Evolutionary conservation across 495 filamentous ascomycete genomes (phyloP), one percentile per base, ranked within the genome.

Genomic region (Aspergillus avenaceus): DNA sequence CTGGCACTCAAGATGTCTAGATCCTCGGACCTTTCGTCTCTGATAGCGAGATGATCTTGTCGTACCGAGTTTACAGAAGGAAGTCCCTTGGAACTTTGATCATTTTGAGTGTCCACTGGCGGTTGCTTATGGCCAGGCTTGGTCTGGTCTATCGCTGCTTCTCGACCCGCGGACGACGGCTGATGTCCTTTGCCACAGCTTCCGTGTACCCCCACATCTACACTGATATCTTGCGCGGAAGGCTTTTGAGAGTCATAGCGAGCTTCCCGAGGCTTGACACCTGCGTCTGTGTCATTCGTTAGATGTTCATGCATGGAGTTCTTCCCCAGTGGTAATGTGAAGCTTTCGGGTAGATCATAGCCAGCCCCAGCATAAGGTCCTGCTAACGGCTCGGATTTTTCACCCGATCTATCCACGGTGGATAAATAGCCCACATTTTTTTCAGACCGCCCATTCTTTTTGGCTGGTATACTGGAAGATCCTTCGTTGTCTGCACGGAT

Each of bases 1-100:
- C 65, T 77, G 3, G 77, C 67, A 38, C 69, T 54, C 40, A 81
- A 54, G 11, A 69, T 44, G 31, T 72, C 70, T 29, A 80, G 41
- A 41, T 79, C 68, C 5, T 76, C 73, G 12, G 53, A 44, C 43
- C 47, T 38, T 11, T 58, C 24, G 3, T 42, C 41, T n/a, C 19
- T 36, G 9, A 45, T 9, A 5, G 3, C 13, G 12, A 28, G 41
- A 5, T 49, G 14, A 19, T 46, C 21, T 24, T 32, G 28, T 16
- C 45, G 46, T 1, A n/a, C 26, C 7, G 29, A 26, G 24, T 28
- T 14, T 11, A 19, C 12, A 4, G 31, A 16, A n/a, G 18, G 13
- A 23, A 50, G 32, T 8, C 3, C 24, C 19, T 7, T 42, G 11
- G 24, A 26, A 12, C 7, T 12, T 22, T 41, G 16, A 12, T 31